Evolutionary conservation across 805 yeast species (phyloP).

Genomic region (Lipomyces starkeyi): DNA sequence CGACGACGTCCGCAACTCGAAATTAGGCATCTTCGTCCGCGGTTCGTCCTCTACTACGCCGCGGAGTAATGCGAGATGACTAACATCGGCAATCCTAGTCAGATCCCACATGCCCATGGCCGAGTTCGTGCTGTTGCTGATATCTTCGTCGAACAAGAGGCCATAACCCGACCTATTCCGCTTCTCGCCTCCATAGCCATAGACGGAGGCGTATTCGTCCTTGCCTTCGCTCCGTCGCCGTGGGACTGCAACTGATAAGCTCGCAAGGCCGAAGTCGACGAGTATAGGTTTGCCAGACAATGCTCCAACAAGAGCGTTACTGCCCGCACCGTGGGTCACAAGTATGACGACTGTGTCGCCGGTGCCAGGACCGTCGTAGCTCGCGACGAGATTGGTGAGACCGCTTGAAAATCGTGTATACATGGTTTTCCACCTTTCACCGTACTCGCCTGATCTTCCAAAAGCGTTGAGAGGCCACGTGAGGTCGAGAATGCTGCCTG

Average conservation of each 20-base stretch:
- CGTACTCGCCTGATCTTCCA: conserved; percentile 46
- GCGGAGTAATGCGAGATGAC: conserved; percentile 10
- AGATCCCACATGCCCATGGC: conserved; percentile 26
- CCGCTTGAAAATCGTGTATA: conserved; percentile 45
- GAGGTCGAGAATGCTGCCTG: conserved; percentile 35
- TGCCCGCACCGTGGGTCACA: conserved; percentile 51
- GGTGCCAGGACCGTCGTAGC: conserved; percentile 36
- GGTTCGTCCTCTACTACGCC: not conserved
- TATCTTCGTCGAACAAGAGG: conserved; percentile 13
- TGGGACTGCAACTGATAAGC: conserved; percentile 40
- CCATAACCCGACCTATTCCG: conserved; percentile 32
- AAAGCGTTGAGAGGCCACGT: conserved; percentile 41
- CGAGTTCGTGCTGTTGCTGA: conserved; percentile 1
- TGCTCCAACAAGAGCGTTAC: conserved; percentile 48
- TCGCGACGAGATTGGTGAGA: conserved; percentile 39
- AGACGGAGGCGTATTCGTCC: conserved; percentile 18
- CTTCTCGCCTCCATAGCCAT: conserved; percentile 34
- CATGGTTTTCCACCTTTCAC: conserved; percentile 49
- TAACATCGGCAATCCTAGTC: conserved; percentile 30
- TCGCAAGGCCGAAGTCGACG: conserved; percentile 43
- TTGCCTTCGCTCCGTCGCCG: conserved; percentile 12
- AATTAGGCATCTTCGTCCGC: not conserved
- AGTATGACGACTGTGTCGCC: conserved; percentile 39
- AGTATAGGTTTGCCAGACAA: conserved; percentile 45
- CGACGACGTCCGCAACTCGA: not conserved